A percentile compares a stretch with the other conserved stretches of the same genome.
phyloP scores from a whole-genome alignment of 345 rosid genomes.

The Orychophragmus violaceus region DNA sequence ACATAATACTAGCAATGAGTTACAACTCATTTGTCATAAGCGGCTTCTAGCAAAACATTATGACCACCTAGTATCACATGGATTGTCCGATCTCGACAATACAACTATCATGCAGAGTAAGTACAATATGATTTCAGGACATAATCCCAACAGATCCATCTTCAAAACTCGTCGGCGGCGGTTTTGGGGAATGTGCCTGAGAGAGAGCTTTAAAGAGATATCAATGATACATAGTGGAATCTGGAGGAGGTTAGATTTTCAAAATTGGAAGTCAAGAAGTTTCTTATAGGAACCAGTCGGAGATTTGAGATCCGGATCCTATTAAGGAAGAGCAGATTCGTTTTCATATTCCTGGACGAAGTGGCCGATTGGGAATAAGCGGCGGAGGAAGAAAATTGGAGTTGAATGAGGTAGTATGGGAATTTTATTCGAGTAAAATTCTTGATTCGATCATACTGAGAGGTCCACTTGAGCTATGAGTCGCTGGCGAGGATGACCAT shows the following conservation, averaged over 20 bases:
- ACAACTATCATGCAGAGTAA: too few relatives aligned
- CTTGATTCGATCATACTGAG: constrained; percentile 45
- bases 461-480: constrained; percentile 65
- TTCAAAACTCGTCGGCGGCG: too few relatives aligned
- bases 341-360: constrained; percentile 50
- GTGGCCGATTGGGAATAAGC: constrained; percentile 43
- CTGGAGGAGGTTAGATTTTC: constrained; percentile 34
- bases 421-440: constrained; percentile 32
- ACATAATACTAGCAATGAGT: too few relatives aligned
- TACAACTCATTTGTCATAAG: too few relatives aligned
- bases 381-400: constrained; percentile 24
- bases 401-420: constrained; percentile 34
- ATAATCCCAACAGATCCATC: too few relatives aligned
- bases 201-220: too few relatives aligned
- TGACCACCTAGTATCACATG: too few relatives aligned
- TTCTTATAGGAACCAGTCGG: constrained; percentile 43
- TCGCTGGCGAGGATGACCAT: constrained; percentile 26
- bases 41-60: too few relatives aligned
- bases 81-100: too few relatives aligned
- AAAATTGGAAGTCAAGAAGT: constrained; percentile 36
- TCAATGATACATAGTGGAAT: constrained; percentile 55
- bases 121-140: too few relatives aligned
- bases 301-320: constrained; percentile 62
- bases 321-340: constrained; percentile 43
- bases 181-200: too few relatives aligned